Evolutionary conservation across 306 rosid species (phyloP).

Genomic region (Sechiopsis laciniata): DNA sequence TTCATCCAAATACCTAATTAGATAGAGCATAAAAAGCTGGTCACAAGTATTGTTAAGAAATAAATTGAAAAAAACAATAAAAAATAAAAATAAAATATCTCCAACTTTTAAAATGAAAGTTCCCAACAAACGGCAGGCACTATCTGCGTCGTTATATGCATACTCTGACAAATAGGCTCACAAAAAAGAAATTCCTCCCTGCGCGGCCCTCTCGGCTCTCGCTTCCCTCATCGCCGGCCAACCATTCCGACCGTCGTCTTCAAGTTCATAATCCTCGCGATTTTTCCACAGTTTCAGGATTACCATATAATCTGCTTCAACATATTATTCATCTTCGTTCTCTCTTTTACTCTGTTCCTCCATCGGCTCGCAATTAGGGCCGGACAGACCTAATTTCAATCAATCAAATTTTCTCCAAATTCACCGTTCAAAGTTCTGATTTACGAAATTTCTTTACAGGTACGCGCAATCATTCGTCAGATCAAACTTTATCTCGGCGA

Average conservation of each 20-base stretch:
- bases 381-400: constrained; percentile 3
- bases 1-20: too few relatives aligned
- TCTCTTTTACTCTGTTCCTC: background rate
- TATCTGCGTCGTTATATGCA: background rate
- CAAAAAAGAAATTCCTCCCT: background rate
- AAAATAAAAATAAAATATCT: too few relatives aligned
- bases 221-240: background rate
- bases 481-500: too few relatives aligned
- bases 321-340: too few relatives aligned
- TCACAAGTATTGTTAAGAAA: too few relatives aligned
- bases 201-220: background rate
- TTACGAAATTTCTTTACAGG: background rate
- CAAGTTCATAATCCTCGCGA: background rate
- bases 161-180: background rate
- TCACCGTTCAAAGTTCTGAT: background rate
- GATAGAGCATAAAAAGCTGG: too few relatives aligned
- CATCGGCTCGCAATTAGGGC: background rate
- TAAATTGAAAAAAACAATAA: too few relatives aligned
- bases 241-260: background rate
- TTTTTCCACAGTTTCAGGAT: background rate
- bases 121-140: background rate
- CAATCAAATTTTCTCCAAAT: background rate
- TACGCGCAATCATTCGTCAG: background rate
- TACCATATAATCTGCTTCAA: background rate
- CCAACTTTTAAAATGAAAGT: too few relatives aligned